Conservation (phyloP, 305 asterid genomes). For the Fraxinus sp. region DNA sequence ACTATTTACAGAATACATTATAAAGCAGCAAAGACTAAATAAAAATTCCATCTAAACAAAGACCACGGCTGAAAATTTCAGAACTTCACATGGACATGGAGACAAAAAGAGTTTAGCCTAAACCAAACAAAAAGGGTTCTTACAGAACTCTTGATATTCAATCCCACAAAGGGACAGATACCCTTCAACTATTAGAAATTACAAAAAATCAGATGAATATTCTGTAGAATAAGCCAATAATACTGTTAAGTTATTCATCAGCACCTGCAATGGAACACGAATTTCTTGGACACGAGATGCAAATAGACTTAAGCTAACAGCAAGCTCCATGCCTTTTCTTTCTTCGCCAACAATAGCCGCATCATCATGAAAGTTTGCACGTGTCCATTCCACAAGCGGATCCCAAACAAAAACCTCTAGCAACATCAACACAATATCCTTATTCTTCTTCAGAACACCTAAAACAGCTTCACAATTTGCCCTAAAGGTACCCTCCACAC, state of each 20-base stretch:
- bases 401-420: slow-evolving; percentile 98
- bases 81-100: neutral
- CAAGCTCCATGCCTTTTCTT: slow-evolving; percentile 99
- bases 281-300: slow-evolving; percentile 99
- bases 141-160: neutral
- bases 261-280: slow-evolving; percentile 97
- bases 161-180: neutral
- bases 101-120: neutral
- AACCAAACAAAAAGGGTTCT: neutral
- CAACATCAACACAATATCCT: slow-evolving; percentile 92
- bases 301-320: slow-evolving; percentile 97
- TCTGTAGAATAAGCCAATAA: slow-evolving; percentile 6
- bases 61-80: slow-evolving; percentile 15
- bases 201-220: neutral
- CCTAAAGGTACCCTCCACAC: slow-evolving; percentile 94
- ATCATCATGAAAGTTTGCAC: slow-evolving; percentile 97
- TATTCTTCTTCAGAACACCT: slow-evolving; percentile 85
- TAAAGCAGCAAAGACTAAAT: slow-evolving; percentile 17
- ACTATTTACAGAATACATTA: slow-evolving; percentile 7
- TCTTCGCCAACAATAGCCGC: slow-evolving; percentile 99
- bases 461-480: slow-evolving; percentile 92
- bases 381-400: slow-evolving; percentile 99
- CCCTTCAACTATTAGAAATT: neutral
- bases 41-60: slow-evolving; percentile 19
- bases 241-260: slow-evolving; percentile 14